These are phyloP conservation scores for Calycina herbarum DNA, from an alignment of 2,329 filamentous ascomycete genomes.

Conservation along the genomic window DNA sequence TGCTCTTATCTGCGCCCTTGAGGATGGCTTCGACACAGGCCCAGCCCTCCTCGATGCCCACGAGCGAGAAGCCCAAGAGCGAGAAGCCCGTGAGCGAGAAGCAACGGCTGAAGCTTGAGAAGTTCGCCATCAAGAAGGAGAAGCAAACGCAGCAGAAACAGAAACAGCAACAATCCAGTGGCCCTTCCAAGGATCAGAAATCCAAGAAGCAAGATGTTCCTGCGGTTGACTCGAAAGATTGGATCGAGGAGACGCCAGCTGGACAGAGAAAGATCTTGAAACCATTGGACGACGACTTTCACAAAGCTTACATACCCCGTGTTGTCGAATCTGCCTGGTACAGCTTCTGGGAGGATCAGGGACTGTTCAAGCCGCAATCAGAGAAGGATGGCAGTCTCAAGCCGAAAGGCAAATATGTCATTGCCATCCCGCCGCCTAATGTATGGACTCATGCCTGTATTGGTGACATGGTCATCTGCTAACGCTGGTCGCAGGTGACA, in stretches of 20 bases:
- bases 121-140: slow-evolving; percentile 64
- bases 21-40: slow-evolving; percentile 13
- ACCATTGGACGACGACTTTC: slow-evolving; percentile 70
- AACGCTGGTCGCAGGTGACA: slow-evolving; percentile 54
- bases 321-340: slow-evolving; percentile 92
- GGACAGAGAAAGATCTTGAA: slow-evolving; percentile 78
- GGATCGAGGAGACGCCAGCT: slow-evolving; percentile 69
- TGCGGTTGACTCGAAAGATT: slow-evolving; percentile 61
- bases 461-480: slow-evolving; percentile 4
- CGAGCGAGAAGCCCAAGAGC: not conserved
- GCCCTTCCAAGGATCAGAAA: slow-evolving; percentile 62
- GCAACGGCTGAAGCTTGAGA: slow-evolving; percentile 81
- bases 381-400: slow-evolving; percentile 72
- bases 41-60: not conserved
- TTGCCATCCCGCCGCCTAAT: slow-evolving; percentile 88
- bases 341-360: slow-evolving; percentile 92
- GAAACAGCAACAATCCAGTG: slow-evolving; percentile 48
- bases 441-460: slow-evolving; percentile 37
- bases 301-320: slow-evolving; percentile 85
- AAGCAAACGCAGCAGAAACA: slow-evolving; percentile 57
- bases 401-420: slow-evolving; percentile 78
- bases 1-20: not conserved
- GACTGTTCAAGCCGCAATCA: slow-evolving; percentile 84
- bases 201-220: slow-evolving; percentile 58
- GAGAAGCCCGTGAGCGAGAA: slow-evolving; percentile 50